Evolutionary conservation across 1,284 basidiomycete species (phyloP).

Genomic region (Papiliotrema laurentii): DNA sequence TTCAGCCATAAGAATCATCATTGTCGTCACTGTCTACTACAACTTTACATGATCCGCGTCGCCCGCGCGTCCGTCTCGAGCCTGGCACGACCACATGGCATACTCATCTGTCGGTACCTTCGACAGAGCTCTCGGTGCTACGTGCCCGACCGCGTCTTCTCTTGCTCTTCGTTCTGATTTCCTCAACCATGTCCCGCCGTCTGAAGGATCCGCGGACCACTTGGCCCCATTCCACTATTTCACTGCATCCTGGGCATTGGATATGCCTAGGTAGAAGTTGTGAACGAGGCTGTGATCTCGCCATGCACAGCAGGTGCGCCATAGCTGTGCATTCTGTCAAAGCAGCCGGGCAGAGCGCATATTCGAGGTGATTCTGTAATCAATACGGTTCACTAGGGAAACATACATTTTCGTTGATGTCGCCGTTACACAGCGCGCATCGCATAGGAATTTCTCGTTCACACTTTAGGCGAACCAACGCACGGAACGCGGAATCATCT

Average conservation of each 20-base stretch:
- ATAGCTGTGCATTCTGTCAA: slow-evolving; percentile 35
- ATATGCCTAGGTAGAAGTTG: slow-evolving; percentile 61
- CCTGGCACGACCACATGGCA: no score
- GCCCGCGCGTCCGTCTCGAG: no score
- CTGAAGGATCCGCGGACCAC: slow-evolving; percentile 65
- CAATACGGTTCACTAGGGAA: not conserved
- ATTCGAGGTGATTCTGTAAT: slow-evolving; percentile 57
- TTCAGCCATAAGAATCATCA: no score
- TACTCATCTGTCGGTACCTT: no score
- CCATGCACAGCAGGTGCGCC: slow-evolving; percentile 68
- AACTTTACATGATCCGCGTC: no score
- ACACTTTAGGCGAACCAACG: slow-evolving; percentile 26
- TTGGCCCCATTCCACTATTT: slow-evolving; percentile 66
- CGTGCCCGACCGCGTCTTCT: no score
- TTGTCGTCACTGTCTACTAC: no score
- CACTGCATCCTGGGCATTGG: slow-evolving; percentile 56
- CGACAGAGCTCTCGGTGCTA: no score
- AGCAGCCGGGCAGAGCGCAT: slow-evolving; percentile 54
- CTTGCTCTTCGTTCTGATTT: no score
- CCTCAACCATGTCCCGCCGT: slow-evolving; percentile 51
- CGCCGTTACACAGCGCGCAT: slow-evolving; percentile 58
- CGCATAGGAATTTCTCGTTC: slow-evolving; percentile 15
- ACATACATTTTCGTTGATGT: slow-evolving; percentile 54
- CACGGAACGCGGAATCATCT: slow-evolving; percentile 56
- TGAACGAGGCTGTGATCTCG: slow-evolving; percentile 54